Evolutionary conservation across 257 asterid species (phyloP).

Genomic region (Salvia hispanica): DNA sequence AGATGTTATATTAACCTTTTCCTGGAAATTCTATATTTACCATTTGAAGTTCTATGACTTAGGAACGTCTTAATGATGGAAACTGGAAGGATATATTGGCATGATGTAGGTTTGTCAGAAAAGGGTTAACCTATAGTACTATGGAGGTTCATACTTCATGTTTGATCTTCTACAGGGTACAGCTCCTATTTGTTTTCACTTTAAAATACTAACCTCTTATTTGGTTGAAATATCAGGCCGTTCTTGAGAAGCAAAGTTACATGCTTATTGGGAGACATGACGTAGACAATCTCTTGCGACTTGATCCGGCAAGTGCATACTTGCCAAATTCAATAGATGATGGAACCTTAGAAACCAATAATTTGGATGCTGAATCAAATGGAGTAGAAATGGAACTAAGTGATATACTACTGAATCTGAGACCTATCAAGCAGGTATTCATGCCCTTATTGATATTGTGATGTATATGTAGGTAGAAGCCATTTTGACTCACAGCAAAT

Average conservation of each 20-base stretch:
- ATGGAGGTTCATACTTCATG: conserved; percentile 24
- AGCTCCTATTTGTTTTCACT: conserved; percentile 16
- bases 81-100: conserved; percentile 12
- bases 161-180: conserved; percentile 28
- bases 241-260: conserved; percentile 99
- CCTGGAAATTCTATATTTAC: conserved; percentile 14
- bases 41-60: conserved; percentile 1
- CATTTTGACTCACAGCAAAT: conserved; percentile 12
- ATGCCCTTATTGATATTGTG: not conserved
- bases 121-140: conserved; percentile 14
- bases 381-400: conserved; percentile 78
- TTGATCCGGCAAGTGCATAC: conserved; percentile 84
- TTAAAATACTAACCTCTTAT: conserved; percentile 20
- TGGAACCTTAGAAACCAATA: conserved; percentile 44
- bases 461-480: conserved; percentile 6
- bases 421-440: conserved; percentile 93
- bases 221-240: conserved; percentile 73
- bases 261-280: conserved; percentile 99
- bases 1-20: conserved; percentile 11
- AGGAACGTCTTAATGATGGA: conserved; percentile 8
- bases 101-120: conserved; percentile 11
- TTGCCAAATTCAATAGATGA: conserved; percentile 64
- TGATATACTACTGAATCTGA: conserved; percentile 67
- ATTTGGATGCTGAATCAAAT: conserved; percentile 54
- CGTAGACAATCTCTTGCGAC: conserved; percentile 80